A percentile compares a stretch with the other conserved stretches of the same genome.
phyloP scores from a whole-genome alignment of 257 asterid genomes.

The Solanum gracilifrons region DNA sequence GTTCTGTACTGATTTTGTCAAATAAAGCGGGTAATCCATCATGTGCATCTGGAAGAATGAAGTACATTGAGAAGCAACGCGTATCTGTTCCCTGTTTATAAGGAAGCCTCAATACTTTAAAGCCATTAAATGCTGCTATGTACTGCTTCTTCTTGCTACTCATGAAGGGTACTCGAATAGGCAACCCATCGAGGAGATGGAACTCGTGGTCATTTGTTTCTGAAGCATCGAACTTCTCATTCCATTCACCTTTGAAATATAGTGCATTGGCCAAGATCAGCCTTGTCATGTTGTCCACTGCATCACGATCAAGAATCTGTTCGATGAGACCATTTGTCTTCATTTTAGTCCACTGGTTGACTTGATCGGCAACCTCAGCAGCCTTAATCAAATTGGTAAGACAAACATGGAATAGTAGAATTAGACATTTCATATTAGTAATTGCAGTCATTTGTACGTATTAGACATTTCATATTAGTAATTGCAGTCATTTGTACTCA shows the following conservation, averaged over 20 bases:
- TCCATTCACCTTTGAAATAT: conserved; percentile 22
- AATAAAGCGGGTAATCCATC: conserved; percentile 15
- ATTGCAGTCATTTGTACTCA: no score
- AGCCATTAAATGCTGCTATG: conserved; percentile 2
- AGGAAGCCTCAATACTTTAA: conserved; percentile 17
- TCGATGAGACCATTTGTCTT: conserved; percentile 16
- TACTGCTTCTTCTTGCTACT: conserved; percentile 14
- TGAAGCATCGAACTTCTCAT: conserved; percentile 14
- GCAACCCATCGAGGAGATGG: conserved; percentile 10
- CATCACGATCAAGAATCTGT: conserved; percentile 13
- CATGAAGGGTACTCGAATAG: conserved; percentile 12
- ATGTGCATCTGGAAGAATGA: conserved; percentile 18
- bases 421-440: no score
- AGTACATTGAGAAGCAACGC: conserved; percentile 18
- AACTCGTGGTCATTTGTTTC: conserved; percentile 7
- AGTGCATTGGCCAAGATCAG: no score
- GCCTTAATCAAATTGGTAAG: conserved; percentile 1
- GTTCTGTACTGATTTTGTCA: conserved; percentile 2
- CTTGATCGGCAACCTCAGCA: conserved; percentile 14
- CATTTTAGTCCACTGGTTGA: conserved; percentile 20
- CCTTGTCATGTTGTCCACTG: neutral
- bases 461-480: no score
- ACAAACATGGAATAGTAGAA: conserved; percentile 4
- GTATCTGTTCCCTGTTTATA: conserved; percentile 12
- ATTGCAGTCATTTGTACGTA: no score